phyloP scores from a whole-genome alignment of 1,284 basidiomycete species.

The Volvariella surrecta region DNA sequence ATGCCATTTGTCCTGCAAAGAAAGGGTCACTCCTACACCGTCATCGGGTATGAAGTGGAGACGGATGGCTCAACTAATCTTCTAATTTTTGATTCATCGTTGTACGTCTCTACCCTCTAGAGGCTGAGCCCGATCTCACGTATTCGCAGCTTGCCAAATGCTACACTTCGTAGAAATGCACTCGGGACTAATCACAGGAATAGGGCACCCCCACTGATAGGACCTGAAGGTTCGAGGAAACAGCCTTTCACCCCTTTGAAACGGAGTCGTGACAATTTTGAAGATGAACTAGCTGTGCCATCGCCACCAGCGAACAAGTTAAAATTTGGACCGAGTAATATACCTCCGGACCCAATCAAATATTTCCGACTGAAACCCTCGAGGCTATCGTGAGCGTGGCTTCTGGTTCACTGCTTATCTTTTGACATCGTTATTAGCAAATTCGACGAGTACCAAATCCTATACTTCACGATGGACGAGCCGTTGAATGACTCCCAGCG shows the following conservation, averaged over 20 bases:
- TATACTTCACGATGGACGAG: conserved; percentile 59
- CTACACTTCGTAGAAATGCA: too few relatives aligned
- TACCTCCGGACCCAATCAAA: conserved; percentile 1
- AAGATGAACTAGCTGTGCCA: too few relatives aligned
- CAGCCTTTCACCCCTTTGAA: too few relatives aligned
- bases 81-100: conserved; percentile 73
- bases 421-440: conserved; percentile 30
- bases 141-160: too few relatives aligned
- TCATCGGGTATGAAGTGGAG: conserved; percentile 72
- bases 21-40: conserved; percentile 75
- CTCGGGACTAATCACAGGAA: too few relatives aligned
- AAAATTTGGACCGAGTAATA: conserved; percentile 10
- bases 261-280: too few relatives aligned
- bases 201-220: too few relatives aligned
- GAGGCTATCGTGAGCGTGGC: not conserved
- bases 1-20: conserved; percentile 81
- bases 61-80: conserved; percentile 52
- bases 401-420: not conserved
- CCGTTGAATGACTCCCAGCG: conserved; percentile 47
- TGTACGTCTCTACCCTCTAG: conserved; percentile 44
- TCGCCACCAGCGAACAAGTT: too few relatives aligned
- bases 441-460: conserved; percentile 55
- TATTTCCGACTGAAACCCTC: too few relatives aligned
- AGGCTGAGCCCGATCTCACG: too few relatives aligned
- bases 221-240: too few relatives aligned